Evolutionary conservation across 768 basidiomycete genomes (phyloP).

Genomic region (Suillus tomentosus): DNA sequence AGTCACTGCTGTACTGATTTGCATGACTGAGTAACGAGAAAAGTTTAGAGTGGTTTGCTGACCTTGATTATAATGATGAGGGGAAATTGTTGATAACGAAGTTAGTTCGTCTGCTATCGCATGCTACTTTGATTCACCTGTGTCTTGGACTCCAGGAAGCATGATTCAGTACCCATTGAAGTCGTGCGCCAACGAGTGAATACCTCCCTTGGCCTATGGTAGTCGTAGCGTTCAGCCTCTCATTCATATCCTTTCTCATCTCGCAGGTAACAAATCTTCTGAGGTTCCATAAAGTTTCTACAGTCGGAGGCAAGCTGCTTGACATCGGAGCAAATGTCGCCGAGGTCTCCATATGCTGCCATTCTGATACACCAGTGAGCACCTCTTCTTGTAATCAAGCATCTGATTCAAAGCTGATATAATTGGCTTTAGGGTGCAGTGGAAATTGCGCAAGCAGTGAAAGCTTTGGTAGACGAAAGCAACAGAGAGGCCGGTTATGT

Average conservation of each 20-base stretch:
- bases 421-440: slow-evolving; percentile 48
- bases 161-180: slow-evolving; percentile 46
- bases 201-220: not conserved
- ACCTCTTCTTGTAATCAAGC: not conserved
- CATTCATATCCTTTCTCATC: not conserved
- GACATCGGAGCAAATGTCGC: slow-evolving; percentile 45
- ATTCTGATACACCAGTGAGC: slow-evolving; percentile 64
- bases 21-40: not conserved
- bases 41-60: slow-evolving; percentile 64
- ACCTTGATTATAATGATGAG: slow-evolving; percentile 58
- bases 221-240: not conserved
- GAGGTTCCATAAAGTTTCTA: slow-evolving; percentile 47
- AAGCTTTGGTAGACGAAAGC: slow-evolving; percentile 55
- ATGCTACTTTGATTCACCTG: slow-evolving; percentile 4
- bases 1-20: slow-evolving; percentile 8
- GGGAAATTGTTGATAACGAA: slow-evolving; percentile 64
- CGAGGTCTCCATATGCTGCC: slow-evolving; percentile 64
- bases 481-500: slow-evolving; percentile 39
- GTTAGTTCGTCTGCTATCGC: slow-evolving; percentile 29
- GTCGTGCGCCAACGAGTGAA: slow-evolving; percentile 47
- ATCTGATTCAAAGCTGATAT: not conserved
- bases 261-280: slow-evolving; percentile 50
- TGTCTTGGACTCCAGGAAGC: slow-evolving; percentile 41
- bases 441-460: slow-evolving; percentile 53
- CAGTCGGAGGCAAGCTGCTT: slow-evolving; percentile 41